Base-by-base conservation (phyloP, 768 basidiomycete species). In the Tylopilus balloui region DNA sequence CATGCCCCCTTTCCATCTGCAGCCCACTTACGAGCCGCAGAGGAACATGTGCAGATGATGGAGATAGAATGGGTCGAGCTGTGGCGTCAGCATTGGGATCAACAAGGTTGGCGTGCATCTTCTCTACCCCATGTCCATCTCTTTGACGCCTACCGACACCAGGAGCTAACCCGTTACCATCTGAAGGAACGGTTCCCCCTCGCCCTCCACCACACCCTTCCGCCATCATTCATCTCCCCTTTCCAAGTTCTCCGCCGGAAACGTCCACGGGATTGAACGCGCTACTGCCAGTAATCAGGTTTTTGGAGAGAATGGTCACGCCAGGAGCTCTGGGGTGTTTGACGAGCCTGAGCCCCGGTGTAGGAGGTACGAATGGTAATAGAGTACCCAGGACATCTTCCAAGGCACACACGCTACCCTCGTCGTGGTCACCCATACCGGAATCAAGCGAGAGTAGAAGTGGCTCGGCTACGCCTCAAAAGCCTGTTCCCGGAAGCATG, bases 131-230 rank as follows among this genome's bases (percentile, higher is more conserved):
- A 23, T 27, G n/a, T 20, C 25, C 28, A n/a, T 27, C 13, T 27
- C 21, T 17, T 29, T 36, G 7, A 8, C 38, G n/a, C 1, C 25
- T 14, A 49, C 28, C 42, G 27, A 29, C 39, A 44, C n/a, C 56
- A 39, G 31, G 20, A 47, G 21, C 58, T 58, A 21, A 62, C 53
- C 31, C 21, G 12, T 17, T 9, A 23, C 11, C 17, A 21, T 35
- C 8, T 20, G 19, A 34, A 41, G 54, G 51, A 38, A 56, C 58
- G 19, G 63, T 79, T n/a, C 78, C 75, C 3, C 76, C 74, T 1
- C 76, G 85, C 13, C 86, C 87, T 5, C 80, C 88, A 15, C 85
- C 86, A 0, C 79, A 86, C 55, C 83, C 86, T 10, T 81, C 77
- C 41, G 76, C 83, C 1, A 78, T 89, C 34, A 75, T 90, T 6